Base-by-base conservation (phyloP, 2,329 filamentous ascomycete species). In the Trichoderma polysporum region DNA sequence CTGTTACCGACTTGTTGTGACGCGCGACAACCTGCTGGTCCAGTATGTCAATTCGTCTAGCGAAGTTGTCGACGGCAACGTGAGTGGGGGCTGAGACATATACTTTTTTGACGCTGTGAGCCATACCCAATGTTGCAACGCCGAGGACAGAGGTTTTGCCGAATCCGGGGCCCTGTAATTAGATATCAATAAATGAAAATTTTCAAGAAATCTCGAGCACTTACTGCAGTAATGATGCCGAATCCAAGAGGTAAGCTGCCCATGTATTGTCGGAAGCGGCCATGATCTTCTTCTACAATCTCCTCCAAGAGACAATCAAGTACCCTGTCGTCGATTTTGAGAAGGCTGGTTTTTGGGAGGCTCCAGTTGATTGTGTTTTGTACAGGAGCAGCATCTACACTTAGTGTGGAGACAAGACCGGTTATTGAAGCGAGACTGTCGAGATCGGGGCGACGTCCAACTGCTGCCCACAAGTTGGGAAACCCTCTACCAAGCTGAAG, bases 111-210 rank as follows among this genome's bases (percentile, higher is more conserved):
- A 72, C 9, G 0, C 17, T 69, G 8, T 25, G 57, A 0, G 56
- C 15, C 54, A 74, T 70, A 0, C 65, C 66, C 0, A 74, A 33
- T 0, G 69, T 15, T 0, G 39, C 56, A 0, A 50, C 58, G 6
- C 69, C 66, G 0, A 66, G 33, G 0, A 47, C 7, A 0, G 66
- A 49, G 0, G 72, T 73, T 12, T 72, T 73, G 0, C 70, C 72
- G 5, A 68, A 70, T 0, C 70, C 70, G 5, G 70, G 57, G 0
- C 52, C 57, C 70, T 71, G 35, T 5, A n/a, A n/a, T 45, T 45
- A 45, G 37, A 41, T n/a, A 6, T n/a, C 17, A n/a, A n/a, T 6
- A 2, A 41, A 15, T 15, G 15, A 5, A 39, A 2, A n/a, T n/a
- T n/a, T n/a, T n/a, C n/a, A n/a, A n/a, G n/a, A n/a, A n/a, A n/a